Conservation (phyloP, 1,284 basidiomycete genomes). For the Cystobasidium sp. region DNA sequence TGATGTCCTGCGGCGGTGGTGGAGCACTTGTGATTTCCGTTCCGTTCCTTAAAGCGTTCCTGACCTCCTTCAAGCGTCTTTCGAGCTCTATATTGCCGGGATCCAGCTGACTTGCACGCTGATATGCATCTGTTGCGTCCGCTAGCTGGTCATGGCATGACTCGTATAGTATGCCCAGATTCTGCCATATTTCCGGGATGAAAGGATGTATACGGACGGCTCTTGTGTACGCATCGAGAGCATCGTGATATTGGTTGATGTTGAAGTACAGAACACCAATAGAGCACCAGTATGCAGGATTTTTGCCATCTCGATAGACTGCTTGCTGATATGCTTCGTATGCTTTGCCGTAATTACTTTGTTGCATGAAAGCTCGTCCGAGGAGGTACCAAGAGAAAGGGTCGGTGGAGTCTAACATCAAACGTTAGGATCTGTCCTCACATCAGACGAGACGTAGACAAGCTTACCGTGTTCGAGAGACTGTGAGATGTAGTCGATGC, state of each 20-base stretch:
- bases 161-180: constrained; percentile 94
- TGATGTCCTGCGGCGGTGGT: constrained; percentile 36
- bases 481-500: constrained; percentile 91
- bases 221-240: constrained; percentile 95
- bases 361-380: constrained; percentile 96
- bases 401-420: constrained; percentile 77
- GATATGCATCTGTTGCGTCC: constrained; percentile 97
- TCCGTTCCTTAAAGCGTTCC: constrained; percentile 15
- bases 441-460: background rate
- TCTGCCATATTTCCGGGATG: constrained; percentile 99
- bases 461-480: constrained; percentile 85
- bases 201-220: constrained; percentile 98
- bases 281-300: constrained; percentile 99
- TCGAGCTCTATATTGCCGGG: constrained; percentile 58
- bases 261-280: constrained; percentile 99
- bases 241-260: constrained; percentile 98
- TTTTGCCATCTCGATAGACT: constrained; percentile 96
- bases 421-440: background rate
- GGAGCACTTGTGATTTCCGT: constrained; percentile 24
- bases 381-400: constrained; percentile 98
- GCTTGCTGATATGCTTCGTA: constrained; percentile 99
- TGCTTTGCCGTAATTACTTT: constrained; percentile 99
- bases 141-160: constrained; percentile 99
- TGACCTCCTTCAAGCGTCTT: constrained; percentile 35
- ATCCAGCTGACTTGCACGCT: constrained; percentile 86